Conservation (phyloP, 1,284 basidiomycete species). For the Cutaneotrichosporon cavernicola region DNA sequence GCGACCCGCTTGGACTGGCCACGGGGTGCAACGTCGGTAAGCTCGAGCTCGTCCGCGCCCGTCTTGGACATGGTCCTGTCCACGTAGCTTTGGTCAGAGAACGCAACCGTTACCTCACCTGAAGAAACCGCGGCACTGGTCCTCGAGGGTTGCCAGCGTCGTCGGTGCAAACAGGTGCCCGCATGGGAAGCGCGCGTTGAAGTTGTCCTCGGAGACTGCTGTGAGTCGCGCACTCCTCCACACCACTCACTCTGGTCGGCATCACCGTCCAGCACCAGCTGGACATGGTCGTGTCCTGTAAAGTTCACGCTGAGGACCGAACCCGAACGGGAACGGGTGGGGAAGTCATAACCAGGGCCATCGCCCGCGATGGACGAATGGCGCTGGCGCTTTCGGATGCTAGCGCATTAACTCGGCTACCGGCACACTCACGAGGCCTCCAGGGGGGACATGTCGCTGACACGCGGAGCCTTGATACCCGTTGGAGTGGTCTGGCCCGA, state of each 20-base stretch:
- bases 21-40: constrained; percentile 54
- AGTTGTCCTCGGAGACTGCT: constrained; percentile 2
- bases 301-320: constrained; percentile 6
- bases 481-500: constrained; percentile 23
- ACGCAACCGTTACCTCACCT: constrained; percentile 20
- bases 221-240: neutral
- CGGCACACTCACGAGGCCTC: constrained; percentile 30
- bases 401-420: neutral
- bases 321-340: constrained; percentile 11
- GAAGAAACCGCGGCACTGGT: constrained; percentile 43
- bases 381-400: constrained; percentile 13
- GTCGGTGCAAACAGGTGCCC: constrained; percentile 28
- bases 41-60: constrained; percentile 63
- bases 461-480: constrained; percentile 15
- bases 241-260: neutral
- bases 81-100: constrained; percentile 26
- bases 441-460: constrained; percentile 43
- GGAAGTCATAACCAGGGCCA: neutral
- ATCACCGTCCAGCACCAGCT: constrained; percentile 7
- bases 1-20: constrained; percentile 31
- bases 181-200: neutral
- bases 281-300: neutral
- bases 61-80: constrained; percentile 28
- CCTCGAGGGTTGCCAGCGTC: constrained; percentile 41
- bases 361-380: neutral